Conservation (phyloP, 106 monocot species). For the Xerophyta viscosa region DNA sequence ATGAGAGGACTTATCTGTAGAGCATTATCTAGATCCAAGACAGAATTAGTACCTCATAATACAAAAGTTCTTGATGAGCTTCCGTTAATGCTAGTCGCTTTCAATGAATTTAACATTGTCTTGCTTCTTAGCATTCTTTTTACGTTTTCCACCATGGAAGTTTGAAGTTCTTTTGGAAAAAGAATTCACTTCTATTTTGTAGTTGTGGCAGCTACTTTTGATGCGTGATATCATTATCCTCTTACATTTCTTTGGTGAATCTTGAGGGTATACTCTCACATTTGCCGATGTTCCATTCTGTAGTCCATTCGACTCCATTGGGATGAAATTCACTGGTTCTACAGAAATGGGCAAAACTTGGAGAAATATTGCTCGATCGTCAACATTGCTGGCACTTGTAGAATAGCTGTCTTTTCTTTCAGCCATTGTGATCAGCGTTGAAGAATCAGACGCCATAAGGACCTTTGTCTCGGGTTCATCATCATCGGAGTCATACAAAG, state of each 20-base stretch:
- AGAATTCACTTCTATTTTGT: constrained; percentile 35
- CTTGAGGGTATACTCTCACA: constrained; percentile 9
- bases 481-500: constrained; percentile 90
- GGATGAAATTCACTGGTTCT: constrained; percentile 55
- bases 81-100: constrained; percentile 43
- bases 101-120: constrained; percentile 36
- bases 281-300: constrained; percentile 16
- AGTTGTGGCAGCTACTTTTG: constrained; percentile 35
- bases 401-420: constrained; percentile 15
- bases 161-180: constrained; percentile 21
- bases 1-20: too few relatives aligned
- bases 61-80: constrained; percentile 58
- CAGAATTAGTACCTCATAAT: constrained; percentile 54
- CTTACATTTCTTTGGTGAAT: constrained; percentile 25
- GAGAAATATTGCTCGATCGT: constrained; percentile 9
- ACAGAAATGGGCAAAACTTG: constrained; percentile 32
- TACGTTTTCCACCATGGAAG: constrained; percentile 43
- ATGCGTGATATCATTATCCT: constrained; percentile 42
- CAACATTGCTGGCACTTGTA: constrained; percentile 12
- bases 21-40: not conserved
- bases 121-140: constrained; percentile 33
- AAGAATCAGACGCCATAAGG: constrained; percentile 25
- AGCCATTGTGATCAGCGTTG: constrained; percentile 7
- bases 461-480: constrained; percentile 48
- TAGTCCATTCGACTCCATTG: constrained; percentile 31